Conservation (phyloP, 208 protist species). For the Entamoeba invadens region DNA sequence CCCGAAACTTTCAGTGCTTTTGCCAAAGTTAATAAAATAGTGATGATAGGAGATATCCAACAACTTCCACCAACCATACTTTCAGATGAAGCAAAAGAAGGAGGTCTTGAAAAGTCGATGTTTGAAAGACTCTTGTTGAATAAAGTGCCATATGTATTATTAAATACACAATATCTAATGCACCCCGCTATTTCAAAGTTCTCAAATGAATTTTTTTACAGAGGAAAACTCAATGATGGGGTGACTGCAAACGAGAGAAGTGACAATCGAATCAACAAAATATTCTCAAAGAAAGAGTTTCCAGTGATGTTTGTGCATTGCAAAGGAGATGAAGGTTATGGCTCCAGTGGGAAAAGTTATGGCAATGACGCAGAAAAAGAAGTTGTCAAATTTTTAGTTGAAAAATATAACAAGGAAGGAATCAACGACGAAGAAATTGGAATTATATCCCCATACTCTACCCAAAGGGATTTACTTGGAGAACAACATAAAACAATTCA, state of each 20-base stretch:
- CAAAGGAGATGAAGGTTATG: slow-evolving; percentile 67
- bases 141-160: slow-evolving; percentile 58
- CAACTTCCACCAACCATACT: slow-evolving; percentile 80
- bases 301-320: slow-evolving; percentile 79
- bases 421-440: slow-evolving; percentile 63
- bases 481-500: slow-evolving; percentile 56
- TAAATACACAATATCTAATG: slow-evolving; percentile 90
- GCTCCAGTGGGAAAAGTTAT: slow-evolving; percentile 67
- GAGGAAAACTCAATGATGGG: slow-evolving; percentile 79
- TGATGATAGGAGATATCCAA: slow-evolving; percentile 73
- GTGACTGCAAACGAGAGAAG: slow-evolving; percentile 54
- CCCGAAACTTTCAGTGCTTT: slow-evolving; percentile 80
- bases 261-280: slow-evolving; percentile 40
- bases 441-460: slow-evolving; percentile 86
- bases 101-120: slow-evolving; percentile 66
- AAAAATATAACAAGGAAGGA: slow-evolving; percentile 52
- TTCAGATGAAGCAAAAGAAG: slow-evolving; percentile 64
- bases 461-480: slow-evolving; percentile 70
- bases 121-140: slow-evolving; percentile 74
- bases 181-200: slow-evolving; percentile 76
- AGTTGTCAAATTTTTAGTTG: slow-evolving; percentile 68
- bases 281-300: slow-evolving; percentile 58
- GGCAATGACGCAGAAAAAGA: slow-evolving; percentile 68
- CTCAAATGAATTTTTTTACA: slow-evolving; percentile 81
- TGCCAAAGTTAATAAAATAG: slow-evolving; percentile 62